A percentile compares a stretch with the other conserved stretches of the same genome.
Evolutionary conservation across 306 rosid species (phyloP).

Genomic region (Acmispon strigosus): DNA sequence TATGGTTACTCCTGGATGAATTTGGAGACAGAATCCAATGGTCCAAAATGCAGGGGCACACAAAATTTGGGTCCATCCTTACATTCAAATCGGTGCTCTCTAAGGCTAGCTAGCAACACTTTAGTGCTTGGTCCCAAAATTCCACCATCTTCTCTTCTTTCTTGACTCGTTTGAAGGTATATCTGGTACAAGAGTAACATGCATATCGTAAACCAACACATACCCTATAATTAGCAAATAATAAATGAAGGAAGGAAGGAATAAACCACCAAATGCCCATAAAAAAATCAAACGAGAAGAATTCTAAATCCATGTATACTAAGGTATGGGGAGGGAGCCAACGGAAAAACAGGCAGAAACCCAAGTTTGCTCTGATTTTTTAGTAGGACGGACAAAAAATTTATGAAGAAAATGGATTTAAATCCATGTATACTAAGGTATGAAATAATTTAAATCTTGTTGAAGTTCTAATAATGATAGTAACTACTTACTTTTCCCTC

Average conservation of each 20-base stretch:
- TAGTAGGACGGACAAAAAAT: too few species aligned
- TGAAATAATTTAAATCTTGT: too few species aligned
- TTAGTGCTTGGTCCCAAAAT: constrained; percentile 58
- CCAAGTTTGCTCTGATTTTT: too few species aligned
- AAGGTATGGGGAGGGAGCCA: too few species aligned
- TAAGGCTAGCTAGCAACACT: constrained; percentile 1
- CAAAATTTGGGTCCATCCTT: neutral
- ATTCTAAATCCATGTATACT: too few species aligned
- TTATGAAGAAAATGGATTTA: too few species aligned
- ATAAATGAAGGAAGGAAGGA: neutral
- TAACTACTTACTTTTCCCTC: too few species aligned
- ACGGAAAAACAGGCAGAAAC: too few species aligned
- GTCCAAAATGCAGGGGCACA: constrained; percentile 8
- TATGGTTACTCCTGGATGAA: constrained; percentile 1
- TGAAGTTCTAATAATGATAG: too few species aligned
- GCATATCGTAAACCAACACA: neutral
- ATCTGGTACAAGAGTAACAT: constrained; percentile 34
- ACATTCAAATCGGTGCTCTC: neutral
- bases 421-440: too few species aligned
- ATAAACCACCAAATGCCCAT: neutral
- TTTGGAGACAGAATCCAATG: constrained; percentile 8
- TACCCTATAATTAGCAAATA: neutral
- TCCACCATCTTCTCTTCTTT: constrained; percentile 86
- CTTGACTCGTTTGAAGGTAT: constrained; percentile 47
- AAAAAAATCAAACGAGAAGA: neutral